phyloP scores from a whole-genome alignment of 2,329 filamentous ascomycete genomes.

The Pyrenochaeta sp. region DNA sequence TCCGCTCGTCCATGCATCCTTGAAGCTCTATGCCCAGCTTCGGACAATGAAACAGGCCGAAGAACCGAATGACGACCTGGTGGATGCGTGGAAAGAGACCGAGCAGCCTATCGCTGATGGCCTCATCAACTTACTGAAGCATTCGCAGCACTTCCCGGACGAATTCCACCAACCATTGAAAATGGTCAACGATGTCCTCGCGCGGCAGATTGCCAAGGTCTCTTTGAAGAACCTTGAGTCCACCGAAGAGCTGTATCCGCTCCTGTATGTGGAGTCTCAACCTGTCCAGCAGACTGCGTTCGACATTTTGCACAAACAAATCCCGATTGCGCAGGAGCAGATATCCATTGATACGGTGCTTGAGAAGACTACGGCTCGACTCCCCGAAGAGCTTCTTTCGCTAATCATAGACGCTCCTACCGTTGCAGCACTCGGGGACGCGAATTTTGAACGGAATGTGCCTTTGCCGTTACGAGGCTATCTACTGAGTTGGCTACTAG shows the following conservation, averaged over 20 bases:
- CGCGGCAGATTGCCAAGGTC: conserved; percentile 71
- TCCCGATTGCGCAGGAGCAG: conserved; percentile 80
- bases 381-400: conserved; percentile 86
- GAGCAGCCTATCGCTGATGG: conserved; percentile 63
- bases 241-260: conserved; percentile 72
- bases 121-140: conserved; percentile 69
- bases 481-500: conserved; percentile 84
- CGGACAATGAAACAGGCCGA: conserved; percentile 62
- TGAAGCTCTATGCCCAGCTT: conserved; percentile 73
- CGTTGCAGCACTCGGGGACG: conserved; percentile 70
- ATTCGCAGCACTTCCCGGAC: conserved; percentile 58
- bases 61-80: conserved; percentile 84
- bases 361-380: conserved; percentile 73
- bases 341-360: conserved; percentile 78
- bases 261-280: conserved; percentile 77
- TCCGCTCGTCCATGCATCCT: conserved; percentile 72
- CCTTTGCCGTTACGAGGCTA: conserved; percentile 78
- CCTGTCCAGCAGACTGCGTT: conserved; percentile 83
- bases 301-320: conserved; percentile 77
- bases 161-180: conserved; percentile 70
- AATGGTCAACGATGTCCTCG: conserved; percentile 78
- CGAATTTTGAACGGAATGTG: conserved; percentile 69
- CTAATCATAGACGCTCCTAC: conserved; percentile 81
- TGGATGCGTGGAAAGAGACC: conserved; percentile 73
- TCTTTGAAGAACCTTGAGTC: conserved; percentile 69